Evolutionary conservation across 1,139 yeast species (phyloP), one percentile per base, ranked within the genome.

Genomic region (Saccharomyces hybrid): DNA sequence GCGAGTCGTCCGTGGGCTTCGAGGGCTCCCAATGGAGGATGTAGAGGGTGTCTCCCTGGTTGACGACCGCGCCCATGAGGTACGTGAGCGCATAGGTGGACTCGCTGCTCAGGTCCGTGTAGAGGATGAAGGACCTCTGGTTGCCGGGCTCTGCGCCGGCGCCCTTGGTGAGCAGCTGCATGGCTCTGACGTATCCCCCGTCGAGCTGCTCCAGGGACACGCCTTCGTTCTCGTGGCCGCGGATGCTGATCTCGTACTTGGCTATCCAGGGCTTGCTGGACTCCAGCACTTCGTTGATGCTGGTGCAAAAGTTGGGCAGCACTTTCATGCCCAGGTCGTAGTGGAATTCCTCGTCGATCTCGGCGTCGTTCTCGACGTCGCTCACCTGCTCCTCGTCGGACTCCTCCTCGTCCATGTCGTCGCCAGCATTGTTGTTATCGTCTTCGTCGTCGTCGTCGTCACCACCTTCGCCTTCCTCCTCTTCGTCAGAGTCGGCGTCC

Each of bases 31-130:
- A 91, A 67, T 88, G 86, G 16, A 90, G 82, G 28, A 89, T 80
- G 66, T 88, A 88, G 52, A 91, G 72, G 1, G 90, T 90, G 56
- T 90, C 87, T 0, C 95, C 95, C 64, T 88, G 95, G 28, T 86
- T 86, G 52, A 90, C 76, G 1, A 90, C 87, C 0, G 96, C 83
- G 1, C 97, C 97, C 61, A 91, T 78, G 49, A 91, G 82, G 89
- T 97, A 91, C 64, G 89, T 95, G 48, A 91, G 76, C 0, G 97
- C 95, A 70, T 87, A 88, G 41, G 80, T 78, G 3, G 96, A 86
- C 64, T 89, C 97, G 0, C 91, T 89, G 1, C 93, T 85, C 63
- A 88, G 79, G 67, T 88, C 96, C 74, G 87, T 81, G 65, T 93
- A 88, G 34, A 87, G 79, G 54, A 88, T 75, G 70, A 84, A 88